Base-by-base conservation (phyloP, 495 filamentous ascomycete species). In the Mycothermus thermophilus region DNA sequence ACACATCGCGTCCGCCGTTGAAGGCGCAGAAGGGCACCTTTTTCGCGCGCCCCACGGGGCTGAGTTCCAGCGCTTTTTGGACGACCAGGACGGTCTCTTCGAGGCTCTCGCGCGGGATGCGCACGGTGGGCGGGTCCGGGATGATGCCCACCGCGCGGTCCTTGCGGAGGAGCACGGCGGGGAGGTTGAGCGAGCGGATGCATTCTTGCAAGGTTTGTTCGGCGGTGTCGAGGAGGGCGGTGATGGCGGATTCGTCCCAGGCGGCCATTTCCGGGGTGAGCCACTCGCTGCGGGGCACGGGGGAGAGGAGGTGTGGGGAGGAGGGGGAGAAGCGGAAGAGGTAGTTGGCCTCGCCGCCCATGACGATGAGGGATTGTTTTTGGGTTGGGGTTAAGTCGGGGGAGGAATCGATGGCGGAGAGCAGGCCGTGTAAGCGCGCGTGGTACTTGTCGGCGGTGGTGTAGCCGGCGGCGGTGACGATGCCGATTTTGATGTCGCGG, bases 381-480 rank as follows among this genome's bases (percentile, higher is more conserved):
- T 86, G 78, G 8, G 62, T 44, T 0, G 60, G 58, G 0, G 75
- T 72, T 0, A 93, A 60, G 6, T 63, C 52, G 1, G 59, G 43
- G 5, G 71, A 74, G n/a, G 57, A 60, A 34, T 80, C 72, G n/a
- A 96, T 69, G 10, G 81, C 75, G 41, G 93, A 78, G 0, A 97
- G 67, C 0, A 97, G 70, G 6, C 92, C 90, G 46, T 80, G 70
- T 1, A 97, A 71, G 2, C 92, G 77, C 16, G 65, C 74, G 51
- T 88, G 83, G 62, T 97, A 97, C 34, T 72, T 75, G 18, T 70
- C 62, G 2, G 81, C 79, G 18, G 92, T 83, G 11, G 82, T 88
- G 60, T 97, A 97, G 2, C 92, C 92, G 8, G 92, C 90, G 4
- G 90, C 92, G 0, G 92, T 97, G 18, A 97, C 90, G 49, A 97